Percentiles rank a stretch among this genome's conserved stretches.
phyloP scores from a whole-genome alignment of 768 basidiomycete species.

The Lactarius trivialis region DNA sequence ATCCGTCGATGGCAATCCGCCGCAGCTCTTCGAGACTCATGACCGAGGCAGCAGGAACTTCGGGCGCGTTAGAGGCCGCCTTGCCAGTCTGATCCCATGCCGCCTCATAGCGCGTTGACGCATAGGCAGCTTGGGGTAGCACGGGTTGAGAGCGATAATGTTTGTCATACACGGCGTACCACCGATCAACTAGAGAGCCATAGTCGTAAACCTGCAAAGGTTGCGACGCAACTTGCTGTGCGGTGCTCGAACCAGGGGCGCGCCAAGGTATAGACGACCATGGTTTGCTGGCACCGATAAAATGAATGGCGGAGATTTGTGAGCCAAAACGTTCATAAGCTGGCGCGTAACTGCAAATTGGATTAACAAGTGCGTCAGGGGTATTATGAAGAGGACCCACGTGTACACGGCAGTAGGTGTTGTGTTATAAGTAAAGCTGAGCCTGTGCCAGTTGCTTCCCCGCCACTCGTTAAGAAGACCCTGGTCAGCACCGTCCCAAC shows the following conservation, averaged over 20 bases:
- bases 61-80: conserved; percentile 33
- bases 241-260: conserved; percentile 43
- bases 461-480: conserved; percentile 96
- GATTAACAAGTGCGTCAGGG: background rate
- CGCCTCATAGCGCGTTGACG: conserved; percentile 60
- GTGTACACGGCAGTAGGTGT: conserved; percentile 97
- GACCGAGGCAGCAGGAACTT: background rate
- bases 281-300: conserved; percentile 94
- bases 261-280: conserved; percentile 76
- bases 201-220: conserved; percentile 63
- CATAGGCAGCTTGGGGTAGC: conserved; percentile 44
- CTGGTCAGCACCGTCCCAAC: conserved; percentile 99
- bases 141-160: conserved; percentile 64
- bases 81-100: conserved; percentile 60
- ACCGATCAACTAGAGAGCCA: conserved; percentile 75
- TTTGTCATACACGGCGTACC: conserved; percentile 86
- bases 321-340: conserved; percentile 92
- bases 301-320: conserved; percentile 81
- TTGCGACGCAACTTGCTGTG: conserved; percentile 30
- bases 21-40: conserved; percentile 39
- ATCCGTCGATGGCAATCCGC: conserved; percentile 53
- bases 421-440: conserved; percentile 97
- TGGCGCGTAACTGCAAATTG: conserved; percentile 73
- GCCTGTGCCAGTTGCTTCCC: conserved; percentile 77
- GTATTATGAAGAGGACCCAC: conserved; percentile 37